Base-by-base conservation (phyloP, 2,329 filamentous ascomycete genomes). In the Ceratocystis papillata region DNA sequence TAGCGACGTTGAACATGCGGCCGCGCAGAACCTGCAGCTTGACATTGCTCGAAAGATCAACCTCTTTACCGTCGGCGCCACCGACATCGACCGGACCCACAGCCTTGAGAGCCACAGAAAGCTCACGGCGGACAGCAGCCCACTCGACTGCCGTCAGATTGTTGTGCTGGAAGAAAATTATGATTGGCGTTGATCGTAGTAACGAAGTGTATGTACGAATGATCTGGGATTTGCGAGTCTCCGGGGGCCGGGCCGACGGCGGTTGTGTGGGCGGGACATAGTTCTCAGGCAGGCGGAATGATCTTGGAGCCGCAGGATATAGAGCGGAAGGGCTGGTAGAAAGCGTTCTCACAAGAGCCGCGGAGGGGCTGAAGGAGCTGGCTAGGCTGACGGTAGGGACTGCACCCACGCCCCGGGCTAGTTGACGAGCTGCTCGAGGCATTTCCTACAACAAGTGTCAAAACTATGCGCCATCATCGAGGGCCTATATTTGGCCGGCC, bases 201-300 rank as follows among this genome's bases (percentile, higher is more conserved):
- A 96, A 80, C 60, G 92, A 94, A 63, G 92, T 90, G 77, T 96
- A 96, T 71, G 88, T 85, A 67, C 92, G 86, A 67, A 86, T 81
- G 68, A 97, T 81, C 77, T 99, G 94, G 17, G 91, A 87, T 78
- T 97, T 96, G 74, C 93, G 88, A 72, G 87, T 87, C 74, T 96
- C 88, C 60, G 92, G 84, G 22, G 87, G 88, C 74, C 93, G 89
- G 74, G 95, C 88, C 65, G 89, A 96, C 3, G 90, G 90, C 2
- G 92, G 93, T 76, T 96, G 91, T 0, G 85, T 87, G 0, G 85
- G 83, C 77, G 82, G 87, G 1, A 79, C 75, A 69, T 80, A 80
- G 70, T 81, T 76, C 67, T 77, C 74, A 0, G 79, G 79, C 30
- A 79, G 72, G 44, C 70, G 73, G 22, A 78, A 50, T 8, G 68